Evolutionary conservation across 1,139 yeast genomes (phyloP).

Genomic region (Yamadazyma atlantica): DNA sequence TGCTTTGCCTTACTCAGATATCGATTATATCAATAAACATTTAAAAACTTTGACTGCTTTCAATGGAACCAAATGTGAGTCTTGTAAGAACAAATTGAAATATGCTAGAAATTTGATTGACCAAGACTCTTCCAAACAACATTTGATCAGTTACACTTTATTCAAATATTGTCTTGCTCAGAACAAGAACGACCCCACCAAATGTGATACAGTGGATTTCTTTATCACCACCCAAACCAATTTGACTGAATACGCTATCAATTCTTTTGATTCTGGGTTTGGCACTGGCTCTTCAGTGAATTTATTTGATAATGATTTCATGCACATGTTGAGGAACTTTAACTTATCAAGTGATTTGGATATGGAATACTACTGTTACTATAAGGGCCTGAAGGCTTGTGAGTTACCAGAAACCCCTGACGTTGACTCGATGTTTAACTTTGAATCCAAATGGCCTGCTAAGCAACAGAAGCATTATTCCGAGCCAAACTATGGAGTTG

Average conservation of each 20-base stretch:
- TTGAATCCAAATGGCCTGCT: conserved; percentile 33
- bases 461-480: conserved; percentile 23
- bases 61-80: conserved; percentile 34
- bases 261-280: conserved; percentile 24
- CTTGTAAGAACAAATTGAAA: conserved; percentile 35
- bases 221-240: conserved; percentile 36
- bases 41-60: conserved; percentile 24
- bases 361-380: conserved; percentile 35
- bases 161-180: conserved; percentile 35
- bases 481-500: conserved; percentile 24
- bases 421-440: conserved; percentile 23
- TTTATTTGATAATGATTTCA: conserved; percentile 41
- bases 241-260: conserved; percentile 16
- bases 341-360: conserved; percentile 37
- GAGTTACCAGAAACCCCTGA: conserved; percentile 30
- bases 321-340: conserved; percentile 35
- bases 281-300: conserved; percentile 26
- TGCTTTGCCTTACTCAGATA: conserved; percentile 24
- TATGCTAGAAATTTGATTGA: conserved; percentile 29
- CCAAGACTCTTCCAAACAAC: conserved; percentile 32
- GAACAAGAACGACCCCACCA: conserved; percentile 29
- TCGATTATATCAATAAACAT: conserved; percentile 32
- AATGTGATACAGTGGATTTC: conserved; percentile 38
- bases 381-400: conserved; percentile 24
- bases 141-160: conserved; percentile 35